Conservation (phyloP, 2,329 filamentous ascomycete species). For the Thyridium curvatum region DNA sequence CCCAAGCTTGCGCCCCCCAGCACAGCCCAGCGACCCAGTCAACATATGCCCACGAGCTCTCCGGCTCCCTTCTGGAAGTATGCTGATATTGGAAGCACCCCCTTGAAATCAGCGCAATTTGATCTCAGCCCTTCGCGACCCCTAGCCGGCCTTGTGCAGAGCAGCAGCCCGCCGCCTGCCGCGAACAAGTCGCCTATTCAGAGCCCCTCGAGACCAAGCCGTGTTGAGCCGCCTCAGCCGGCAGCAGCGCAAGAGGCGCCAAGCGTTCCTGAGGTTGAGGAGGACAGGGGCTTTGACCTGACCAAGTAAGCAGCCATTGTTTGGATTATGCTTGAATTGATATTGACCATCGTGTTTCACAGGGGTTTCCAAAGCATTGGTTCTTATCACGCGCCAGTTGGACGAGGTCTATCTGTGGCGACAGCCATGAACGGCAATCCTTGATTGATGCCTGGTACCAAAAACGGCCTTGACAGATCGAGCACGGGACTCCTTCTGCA, state of each 20-base stretch:
- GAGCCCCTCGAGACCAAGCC: constrained; percentile 37
- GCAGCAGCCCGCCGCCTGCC: constrained; percentile 51
- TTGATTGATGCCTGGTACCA: no score
- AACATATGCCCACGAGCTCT: constrained; percentile 80
- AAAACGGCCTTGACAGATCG: no score
- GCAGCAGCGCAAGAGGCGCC: constrained; percentile 9
- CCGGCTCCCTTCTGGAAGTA: constrained; percentile 88
- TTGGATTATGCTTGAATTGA: constrained; percentile 1
- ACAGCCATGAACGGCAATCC: constrained; percentile 28
- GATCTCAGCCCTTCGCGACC: constrained; percentile 54
- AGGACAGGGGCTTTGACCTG: constrained; percentile 51
- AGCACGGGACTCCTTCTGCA: no score
- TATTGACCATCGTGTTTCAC: constrained; percentile 16
- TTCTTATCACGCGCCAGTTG: constrained; percentile 51
- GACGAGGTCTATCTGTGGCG: constrained; percentile 37
- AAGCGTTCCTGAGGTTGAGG: constrained; percentile 26
- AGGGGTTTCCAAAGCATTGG: constrained; percentile 62
- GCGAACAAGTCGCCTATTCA: constrained; percentile 43
- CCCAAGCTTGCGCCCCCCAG: constrained; percentile 73
- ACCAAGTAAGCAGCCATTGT: constrained; percentile 41
- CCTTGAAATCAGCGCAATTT: constrained; percentile 46
- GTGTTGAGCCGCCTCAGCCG: constrained; percentile 7
- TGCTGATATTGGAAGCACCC: constrained; percentile 69
- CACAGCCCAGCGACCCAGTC: constrained; percentile 73
- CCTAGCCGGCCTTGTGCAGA: constrained; percentile 30